Base-by-base conservation (phyloP, 257 asterid species). In the Jacaranda mimosifolia region DNA sequence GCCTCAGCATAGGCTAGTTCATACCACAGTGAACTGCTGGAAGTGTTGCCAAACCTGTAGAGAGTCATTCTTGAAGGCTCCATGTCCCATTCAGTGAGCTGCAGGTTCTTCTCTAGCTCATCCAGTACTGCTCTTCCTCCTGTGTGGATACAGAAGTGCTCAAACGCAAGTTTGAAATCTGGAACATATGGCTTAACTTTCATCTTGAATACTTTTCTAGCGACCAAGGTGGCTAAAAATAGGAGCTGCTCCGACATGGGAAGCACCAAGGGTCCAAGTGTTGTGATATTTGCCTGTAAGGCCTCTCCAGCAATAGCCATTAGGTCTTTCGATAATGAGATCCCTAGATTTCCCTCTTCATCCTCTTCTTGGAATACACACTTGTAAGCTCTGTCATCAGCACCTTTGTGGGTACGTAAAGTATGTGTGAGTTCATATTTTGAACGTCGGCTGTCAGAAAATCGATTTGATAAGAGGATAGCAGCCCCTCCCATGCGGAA, bases 401-500 rank as follows among this genome's bases (percentile, higher is more conserved):
- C 86, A 0, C 86, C 90, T 63, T 75, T 84, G 84, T 86, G 88
- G 59, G 90, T 86, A 3, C 88, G 88, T 32, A 86, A 62, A 46
- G 88, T 84, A 76, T 84, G 86, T 13, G 75, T 51, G 4, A 86
- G 85, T 36, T 84, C 82, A 65, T 86, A 86, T 14, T 86, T 86
- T 40, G 90, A 84, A 8, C 77, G 78, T 38, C 76, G 59, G 0
- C 62, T 13, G 15, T 86, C 88, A 0, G 84, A 72, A 13, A 62
- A 70, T 19, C 83, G 76, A 74, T 86, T 86, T 4, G 90, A 84
- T 74, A 86, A 63, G 32, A 86, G 86, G 46, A 86, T 53, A 5
- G 90, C 90, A 5, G 90, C 88, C 3, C 88, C 90, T 3, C 90
- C 90, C 84, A 81, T 80, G 14, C 91, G 87, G 78, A 87, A 87